Percentiles rank a stretch among this genome's conserved stretches.
Evolutionary conservation across 495 filamentous ascomycete genomes (phyloP).

Genomic region (Achaetomiella virescens): DNA sequence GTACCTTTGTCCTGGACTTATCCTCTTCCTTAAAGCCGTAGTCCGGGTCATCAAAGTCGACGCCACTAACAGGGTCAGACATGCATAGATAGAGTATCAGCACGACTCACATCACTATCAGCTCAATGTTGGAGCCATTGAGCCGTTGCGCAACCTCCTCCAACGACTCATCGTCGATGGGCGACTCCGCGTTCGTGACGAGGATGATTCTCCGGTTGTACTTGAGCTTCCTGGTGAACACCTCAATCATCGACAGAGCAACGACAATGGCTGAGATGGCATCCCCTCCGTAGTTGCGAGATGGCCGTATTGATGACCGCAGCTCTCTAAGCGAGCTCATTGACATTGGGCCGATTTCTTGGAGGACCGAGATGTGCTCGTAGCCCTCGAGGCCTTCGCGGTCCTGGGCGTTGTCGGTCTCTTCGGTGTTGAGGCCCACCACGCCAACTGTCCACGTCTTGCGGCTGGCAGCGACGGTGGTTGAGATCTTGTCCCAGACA

Average conservation of each 20-base stretch:
- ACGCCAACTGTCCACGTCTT: constrained; percentile 79
- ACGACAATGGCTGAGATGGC: constrained; percentile 79
- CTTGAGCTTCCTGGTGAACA: constrained; percentile 80
- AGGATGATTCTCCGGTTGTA: constrained; percentile 77
- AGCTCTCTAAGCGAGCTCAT: constrained; percentile 63
- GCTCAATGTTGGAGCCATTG: constrained; percentile 66
- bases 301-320: constrained; percentile 58
- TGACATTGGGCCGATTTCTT: constrained; percentile 62
- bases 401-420: constrained; percentile 61
- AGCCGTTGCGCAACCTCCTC: constrained; percentile 64
- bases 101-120: constrained; percentile 66
- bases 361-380: constrained; percentile 68
- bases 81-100: background rate
- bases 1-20: constrained; percentile 64
- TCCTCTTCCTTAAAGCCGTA: constrained; percentile 91
- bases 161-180: constrained; percentile 61
- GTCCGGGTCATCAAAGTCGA: constrained; percentile 91
- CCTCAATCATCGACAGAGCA: constrained; percentile 79
- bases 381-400: constrained; percentile 56
- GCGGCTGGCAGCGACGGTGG: constrained; percentile 71
- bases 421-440: constrained; percentile 75
- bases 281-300: constrained; percentile 57
- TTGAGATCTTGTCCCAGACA: constrained; percentile 92
- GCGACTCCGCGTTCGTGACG: constrained; percentile 70
- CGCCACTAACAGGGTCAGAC: constrained; percentile 50